Percentiles rank a stretch among this genome's conserved stretches.
Conservation (phyloP, 192 early-diverging fungal species). For the Bifiguratus adelaidae region DNA sequence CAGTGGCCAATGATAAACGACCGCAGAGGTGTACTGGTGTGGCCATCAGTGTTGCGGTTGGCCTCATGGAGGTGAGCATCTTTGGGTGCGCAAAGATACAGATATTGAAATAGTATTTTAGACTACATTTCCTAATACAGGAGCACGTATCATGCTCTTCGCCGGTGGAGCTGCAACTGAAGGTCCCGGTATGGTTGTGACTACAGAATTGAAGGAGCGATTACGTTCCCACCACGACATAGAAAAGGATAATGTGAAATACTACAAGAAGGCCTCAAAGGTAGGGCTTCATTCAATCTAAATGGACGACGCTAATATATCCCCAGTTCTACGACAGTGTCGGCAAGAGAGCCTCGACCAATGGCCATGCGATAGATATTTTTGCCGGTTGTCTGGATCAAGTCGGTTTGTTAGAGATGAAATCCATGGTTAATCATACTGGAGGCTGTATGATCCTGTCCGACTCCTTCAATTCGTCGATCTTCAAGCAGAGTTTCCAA, state of each 20-base stretch:
- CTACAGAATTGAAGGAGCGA: constrained; percentile 81
- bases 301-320: not conserved
- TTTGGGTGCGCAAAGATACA: not conserved
- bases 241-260: constrained; percentile 86
- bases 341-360: constrained; percentile 75
- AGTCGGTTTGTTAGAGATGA: constrained; percentile 96
- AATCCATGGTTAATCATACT: constrained; percentile 75
- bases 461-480: constrained; percentile 89
- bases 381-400: constrained; percentile 98
- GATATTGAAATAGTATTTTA: constrained; percentile 9
- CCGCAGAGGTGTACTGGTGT: constrained; percentile 91
- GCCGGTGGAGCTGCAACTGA: constrained; percentile 87
- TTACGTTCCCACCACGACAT: constrained; percentile 98
- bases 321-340: constrained; percentile 84
- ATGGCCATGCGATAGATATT: constrained; percentile 90
- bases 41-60: constrained; percentile 85
- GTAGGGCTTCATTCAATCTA: constrained; percentile 14
- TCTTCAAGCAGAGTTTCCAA: constrained; percentile 98
- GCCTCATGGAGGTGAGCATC: constrained; percentile 66
- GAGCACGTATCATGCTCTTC: constrained; percentile 89
- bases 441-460: constrained; percentile 92
- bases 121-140: constrained; percentile 84
- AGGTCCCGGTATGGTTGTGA: constrained; percentile 93
- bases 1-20: constrained; percentile 80
- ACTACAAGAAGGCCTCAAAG: constrained; percentile 90